phyloP scores from a whole-genome alignment of 352 stramenopile species.

The Pythium aristosporum region DNA sequence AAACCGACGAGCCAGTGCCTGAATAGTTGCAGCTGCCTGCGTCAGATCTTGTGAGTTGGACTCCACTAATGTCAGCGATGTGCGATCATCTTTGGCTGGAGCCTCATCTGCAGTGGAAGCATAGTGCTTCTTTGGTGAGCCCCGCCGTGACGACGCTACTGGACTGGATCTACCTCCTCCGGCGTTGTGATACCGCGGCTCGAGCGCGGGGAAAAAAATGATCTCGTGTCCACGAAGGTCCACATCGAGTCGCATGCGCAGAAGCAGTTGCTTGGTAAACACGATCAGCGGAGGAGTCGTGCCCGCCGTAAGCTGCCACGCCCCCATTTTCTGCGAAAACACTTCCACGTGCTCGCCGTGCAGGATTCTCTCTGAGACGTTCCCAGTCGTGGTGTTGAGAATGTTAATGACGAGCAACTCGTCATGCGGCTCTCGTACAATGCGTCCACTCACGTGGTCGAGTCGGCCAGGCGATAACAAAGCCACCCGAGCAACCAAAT shows the following conservation, averaged over 20 bases:
- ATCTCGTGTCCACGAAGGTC: constrained; percentile 55
- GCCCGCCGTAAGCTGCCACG: constrained; percentile 7
- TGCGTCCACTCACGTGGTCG: not conserved
- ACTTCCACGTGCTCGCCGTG: constrained; percentile 25
- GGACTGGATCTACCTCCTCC: constrained; percentile 6
- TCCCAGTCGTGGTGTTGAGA: constrained; percentile 45
- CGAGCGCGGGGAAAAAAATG: constrained; percentile 49
- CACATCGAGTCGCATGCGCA: constrained; percentile 49
- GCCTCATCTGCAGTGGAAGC: not conserved
- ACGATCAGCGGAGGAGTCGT: constrained; percentile 21
- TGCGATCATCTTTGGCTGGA: not conserved
- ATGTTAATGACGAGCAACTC: constrained; percentile 36
- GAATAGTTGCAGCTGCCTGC: constrained; percentile 3
- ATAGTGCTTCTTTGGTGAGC: constrained; percentile 6
- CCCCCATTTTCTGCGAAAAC: constrained; percentile 26
- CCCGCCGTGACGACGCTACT: constrained; percentile 1
- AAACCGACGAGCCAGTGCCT: constrained; percentile 11
- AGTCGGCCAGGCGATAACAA: constrained; percentile 25
- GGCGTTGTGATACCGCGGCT: constrained; percentile 20
- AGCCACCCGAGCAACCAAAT: constrained; percentile 42
- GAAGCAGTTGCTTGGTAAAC: constrained; percentile 41
- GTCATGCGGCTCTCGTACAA: constrained; percentile 18
- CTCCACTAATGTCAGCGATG: not conserved
- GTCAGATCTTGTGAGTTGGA: not conserved
- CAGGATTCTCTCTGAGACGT: constrained; percentile 16